Conservation (phyloP, 2,329 filamentous ascomycete genomes). For the Cordyceps tenuipes region DNA sequence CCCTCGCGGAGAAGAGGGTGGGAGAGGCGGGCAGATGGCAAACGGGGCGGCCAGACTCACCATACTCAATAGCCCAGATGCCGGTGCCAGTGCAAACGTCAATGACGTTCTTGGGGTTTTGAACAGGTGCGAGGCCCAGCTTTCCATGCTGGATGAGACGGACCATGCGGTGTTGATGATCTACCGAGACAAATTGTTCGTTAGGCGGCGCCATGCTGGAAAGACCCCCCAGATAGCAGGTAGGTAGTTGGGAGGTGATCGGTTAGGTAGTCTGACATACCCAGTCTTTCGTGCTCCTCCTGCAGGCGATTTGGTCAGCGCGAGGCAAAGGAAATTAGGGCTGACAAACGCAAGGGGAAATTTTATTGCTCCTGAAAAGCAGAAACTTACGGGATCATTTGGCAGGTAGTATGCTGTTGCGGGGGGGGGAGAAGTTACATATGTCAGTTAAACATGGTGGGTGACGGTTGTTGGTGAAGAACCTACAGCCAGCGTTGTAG, state of each 20-base stretch:
- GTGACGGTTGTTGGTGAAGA: neutral
- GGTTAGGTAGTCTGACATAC: constrained; percentile 9
- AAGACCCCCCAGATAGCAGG: neutral
- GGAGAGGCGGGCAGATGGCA: too few species aligned
- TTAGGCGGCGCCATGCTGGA: neutral
- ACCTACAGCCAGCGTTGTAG: constrained; percentile 9
- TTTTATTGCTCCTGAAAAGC: neutral
- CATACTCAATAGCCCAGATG: constrained; percentile 44
- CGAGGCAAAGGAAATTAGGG: neutral
- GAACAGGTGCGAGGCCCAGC: constrained; percentile 37
- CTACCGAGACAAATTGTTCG: constrained; percentile 15
- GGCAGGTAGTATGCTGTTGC: constrained; percentile 12
- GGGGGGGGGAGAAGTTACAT: neutral
- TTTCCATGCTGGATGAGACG: constrained; percentile 32
- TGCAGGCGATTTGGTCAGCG: constrained; percentile 3
- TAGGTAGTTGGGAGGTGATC: neutral
- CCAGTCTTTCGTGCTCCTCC: constrained; percentile 18
- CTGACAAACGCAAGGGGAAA: neutral
- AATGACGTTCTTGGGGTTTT: constrained; percentile 32
- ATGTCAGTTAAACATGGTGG: neutral
- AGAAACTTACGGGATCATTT: constrained; percentile 10
- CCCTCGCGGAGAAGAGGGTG: too few species aligned
- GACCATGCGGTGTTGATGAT: constrained; percentile 28
- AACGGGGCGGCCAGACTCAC: constrained; percentile 14
- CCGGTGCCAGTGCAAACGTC: constrained; percentile 46